Evolutionary conservation across 106 monocot genomes (phyloP).

Genomic region (Allium fistulosum): DNA sequence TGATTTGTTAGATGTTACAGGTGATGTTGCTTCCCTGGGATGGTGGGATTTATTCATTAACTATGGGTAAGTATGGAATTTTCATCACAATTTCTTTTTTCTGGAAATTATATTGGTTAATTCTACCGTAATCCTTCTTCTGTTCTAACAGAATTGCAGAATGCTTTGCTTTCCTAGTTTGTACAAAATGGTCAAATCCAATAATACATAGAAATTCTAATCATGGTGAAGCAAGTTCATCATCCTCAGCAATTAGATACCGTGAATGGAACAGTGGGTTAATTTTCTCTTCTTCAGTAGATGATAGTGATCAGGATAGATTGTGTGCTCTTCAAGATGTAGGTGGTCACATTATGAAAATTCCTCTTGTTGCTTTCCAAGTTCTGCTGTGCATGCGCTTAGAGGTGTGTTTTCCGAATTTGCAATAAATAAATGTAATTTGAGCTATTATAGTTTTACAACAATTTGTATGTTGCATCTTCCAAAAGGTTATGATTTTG

Average conservation of each 20-base stretch:
- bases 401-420: conserved; percentile 44
- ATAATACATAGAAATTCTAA: conserved; percentile 70
- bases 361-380: conserved; percentile 78
- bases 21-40: conserved; percentile 83
- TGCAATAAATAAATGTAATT: not conserved
- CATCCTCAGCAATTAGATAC: conserved; percentile 58
- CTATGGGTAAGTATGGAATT: conserved; percentile 58
- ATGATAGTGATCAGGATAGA: conserved; percentile 58
- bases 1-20: conserved; percentile 26
- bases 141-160: conserved; percentile 70
- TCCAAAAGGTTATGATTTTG: too few species aligned
- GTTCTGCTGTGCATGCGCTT: conserved; percentile 82
- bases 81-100: not conserved
- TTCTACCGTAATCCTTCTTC: conserved; percentile 4
- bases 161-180: conserved; percentile 93
- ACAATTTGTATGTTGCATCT: too few species aligned
- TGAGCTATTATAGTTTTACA: too few species aligned
- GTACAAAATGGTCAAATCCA: conserved; percentile 98
- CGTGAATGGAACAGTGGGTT: conserved; percentile 72
- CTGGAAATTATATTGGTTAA: not conserved
- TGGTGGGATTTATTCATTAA: conserved; percentile 99
- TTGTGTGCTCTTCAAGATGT: conserved; percentile 82
- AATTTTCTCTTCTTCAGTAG: conserved; percentile 65
- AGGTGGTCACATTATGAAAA: conserved; percentile 94
- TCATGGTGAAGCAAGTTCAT: conserved; percentile 70